Evolutionary conservation across 352 stramenopile genomes (phyloP).

Genomic region (Phytophthora crassamura): DNA sequence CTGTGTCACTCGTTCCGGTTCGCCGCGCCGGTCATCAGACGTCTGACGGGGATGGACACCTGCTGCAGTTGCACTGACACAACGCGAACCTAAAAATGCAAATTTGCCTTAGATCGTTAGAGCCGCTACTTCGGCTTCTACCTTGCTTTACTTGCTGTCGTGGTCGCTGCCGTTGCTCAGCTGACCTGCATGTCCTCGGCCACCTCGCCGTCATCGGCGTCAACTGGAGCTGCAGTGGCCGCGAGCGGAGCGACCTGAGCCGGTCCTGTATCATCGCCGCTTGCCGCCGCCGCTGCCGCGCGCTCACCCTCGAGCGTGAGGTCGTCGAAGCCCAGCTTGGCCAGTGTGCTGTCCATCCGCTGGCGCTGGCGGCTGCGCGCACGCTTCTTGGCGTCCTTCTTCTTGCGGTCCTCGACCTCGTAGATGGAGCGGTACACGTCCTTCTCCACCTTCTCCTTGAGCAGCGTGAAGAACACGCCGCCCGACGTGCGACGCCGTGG

Average conservation of each 20-base stretch:
- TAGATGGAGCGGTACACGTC: slow-evolving; percentile 82
- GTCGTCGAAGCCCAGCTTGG: slow-evolving; percentile 60
- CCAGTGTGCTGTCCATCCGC: slow-evolving; percentile 69
- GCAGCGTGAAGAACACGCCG: slow-evolving; percentile 70
- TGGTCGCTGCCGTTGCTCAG: slow-evolving; percentile 20
- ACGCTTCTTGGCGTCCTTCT: slow-evolving; percentile 78
- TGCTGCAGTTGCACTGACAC: neutral
- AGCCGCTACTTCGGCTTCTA: too few relatives aligned
- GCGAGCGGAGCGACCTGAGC: slow-evolving; percentile 7
- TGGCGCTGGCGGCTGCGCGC: slow-evolving; percentile 53
- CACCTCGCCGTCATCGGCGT: slow-evolving; percentile 40
- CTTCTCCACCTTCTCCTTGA: slow-evolving; percentile 68
- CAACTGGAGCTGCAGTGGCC: slow-evolving; percentile 3
- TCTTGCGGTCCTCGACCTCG: slow-evolving; percentile 72
- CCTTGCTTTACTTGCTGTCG: too few relatives aligned
- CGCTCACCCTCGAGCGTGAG: slow-evolving; percentile 41
- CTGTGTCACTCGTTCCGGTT: slow-evolving; percentile 24
- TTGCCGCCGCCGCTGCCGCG: neutral
- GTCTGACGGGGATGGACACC: slow-evolving; percentile 7
- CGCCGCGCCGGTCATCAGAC: slow-evolving; percentile 9
- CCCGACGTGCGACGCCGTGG: slow-evolving; percentile 72
- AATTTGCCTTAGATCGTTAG: slow-evolving; percentile 1
- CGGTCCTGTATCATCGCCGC: slow-evolving; percentile 4
- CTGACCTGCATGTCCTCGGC: slow-evolving; percentile 40
- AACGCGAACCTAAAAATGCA: too few relatives aligned